phyloP scores from a whole-genome alignment of 2,329 filamentous ascomycete species.

The Pseudogymnoascus sp. region DNA sequence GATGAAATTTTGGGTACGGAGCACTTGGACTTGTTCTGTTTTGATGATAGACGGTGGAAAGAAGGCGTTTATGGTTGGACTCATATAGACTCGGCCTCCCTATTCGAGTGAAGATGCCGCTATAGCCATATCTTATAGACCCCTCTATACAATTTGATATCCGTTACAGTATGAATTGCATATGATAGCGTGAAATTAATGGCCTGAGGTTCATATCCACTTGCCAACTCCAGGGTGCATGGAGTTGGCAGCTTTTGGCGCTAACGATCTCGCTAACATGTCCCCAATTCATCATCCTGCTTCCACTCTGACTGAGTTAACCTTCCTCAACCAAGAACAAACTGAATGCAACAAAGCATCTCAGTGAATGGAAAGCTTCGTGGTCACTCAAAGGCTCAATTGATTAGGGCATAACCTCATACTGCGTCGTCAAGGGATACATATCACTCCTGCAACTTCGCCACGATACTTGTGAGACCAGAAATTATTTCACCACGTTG shows the following conservation, averaged over 20 bases:
- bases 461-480: background rate
- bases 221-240: background rate
- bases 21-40: constrained; percentile 5
- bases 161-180: background rate
- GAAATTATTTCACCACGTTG: background rate
- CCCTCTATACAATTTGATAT: constrained; percentile 6
- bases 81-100: constrained; percentile 6
- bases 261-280: background rate
- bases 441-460: background rate
- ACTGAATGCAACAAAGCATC: background rate
- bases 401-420: background rate
- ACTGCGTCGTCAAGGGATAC: background rate
- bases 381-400: background rate
- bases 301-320: background rate
- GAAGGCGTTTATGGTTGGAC: constrained; percentile 4
- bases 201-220: background rate
- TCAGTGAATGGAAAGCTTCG: background rate
- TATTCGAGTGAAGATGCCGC: constrained; percentile 8
- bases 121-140: constrained; percentile 4
- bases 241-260: background rate
- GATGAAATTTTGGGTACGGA: constrained; percentile 6
- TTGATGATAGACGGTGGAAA: constrained; percentile 7
- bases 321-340: background rate
- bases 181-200: background rate
- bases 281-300: background rate